Evolutionary conservation across 495 filamentous ascomycete species (phyloP), one percentile per base, ranked within the genome.

Genomic region (Penicillium riverlandense): DNA sequence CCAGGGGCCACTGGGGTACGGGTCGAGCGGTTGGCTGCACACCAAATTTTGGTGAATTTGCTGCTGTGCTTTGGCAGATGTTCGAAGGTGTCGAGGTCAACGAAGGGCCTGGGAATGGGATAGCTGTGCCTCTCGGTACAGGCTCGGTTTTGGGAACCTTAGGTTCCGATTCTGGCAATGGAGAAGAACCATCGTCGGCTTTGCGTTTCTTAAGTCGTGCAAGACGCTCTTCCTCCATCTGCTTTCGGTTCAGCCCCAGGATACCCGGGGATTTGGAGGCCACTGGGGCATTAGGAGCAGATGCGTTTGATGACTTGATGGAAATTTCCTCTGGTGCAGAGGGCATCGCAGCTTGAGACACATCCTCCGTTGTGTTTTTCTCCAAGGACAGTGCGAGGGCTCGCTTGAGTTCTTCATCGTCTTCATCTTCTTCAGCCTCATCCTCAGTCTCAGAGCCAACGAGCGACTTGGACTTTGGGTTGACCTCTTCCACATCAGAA

Each of bases 181-280:
- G 27, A 13, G 48, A 6, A 8, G 40, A 29, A 13, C 35, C 39
- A 11, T 53, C 49, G 42, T 62, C 59, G n/a, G 74, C 65, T 58
- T 84, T 80, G 46, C 82, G 70, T 51, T 85, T 85, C 13, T 67
- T 62, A 6, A 76, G 46, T 32, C 90, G 75, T 12, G 82, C 83
- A 8, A 96, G 73, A 14, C 91, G 77, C 53, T 94, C 91, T 54
- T 82, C 68, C 51, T 97, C 91, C 88, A 95, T 92, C 47, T 82
- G 72, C 58, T 84, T 86, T 8, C 90, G 77, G 61, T 95, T 75
- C 0, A 90, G 59, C 0, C 78, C 80, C 4, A 72, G 41, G 0
- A 78, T 35, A 6, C 69, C 58, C 9, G 61, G 40, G 1, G 40
- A 28, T 9, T 27, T 39, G 11, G 40, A 7, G n/a, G 31, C 32